phyloP scores from a whole-genome alignment of 192 early-diverging fungal genomes.

The Phlyctochytrium arcticum region DNA sequence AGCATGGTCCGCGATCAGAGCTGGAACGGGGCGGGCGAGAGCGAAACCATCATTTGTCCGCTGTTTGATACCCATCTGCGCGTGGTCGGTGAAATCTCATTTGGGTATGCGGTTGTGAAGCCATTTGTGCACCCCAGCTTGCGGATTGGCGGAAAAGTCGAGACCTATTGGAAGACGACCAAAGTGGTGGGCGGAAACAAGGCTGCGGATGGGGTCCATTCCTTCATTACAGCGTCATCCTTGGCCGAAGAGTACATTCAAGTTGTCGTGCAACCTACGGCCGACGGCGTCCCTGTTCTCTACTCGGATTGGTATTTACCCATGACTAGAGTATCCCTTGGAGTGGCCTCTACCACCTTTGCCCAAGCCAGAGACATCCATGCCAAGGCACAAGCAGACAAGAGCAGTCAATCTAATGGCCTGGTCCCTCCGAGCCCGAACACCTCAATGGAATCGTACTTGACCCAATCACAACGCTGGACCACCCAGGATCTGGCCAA shows the following conservation, averaged over 20 bases:
- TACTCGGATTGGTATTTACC: conserved; percentile 66
- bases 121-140: conserved; percentile 86
- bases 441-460: neutral
- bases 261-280: conserved; percentile 84
- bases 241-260: conserved; percentile 91
- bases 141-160: conserved; percentile 92
- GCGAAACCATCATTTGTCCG: conserved; percentile 50
- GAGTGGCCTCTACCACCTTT: conserved; percentile 61
- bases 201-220: conserved; percentile 43
- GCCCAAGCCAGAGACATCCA: conserved; percentile 61
- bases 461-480: neutral
- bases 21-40: conserved; percentile 16
- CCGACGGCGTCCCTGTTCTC: conserved; percentile 83
- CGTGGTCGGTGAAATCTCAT: conserved; percentile 85
- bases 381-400: neutral
- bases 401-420: too few species aligned
- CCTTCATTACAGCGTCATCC: conserved; percentile 80
- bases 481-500: conserved; percentile 16
- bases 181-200: conserved; percentile 43
- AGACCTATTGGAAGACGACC: conserved; percentile 99
- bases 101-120: conserved; percentile 75
- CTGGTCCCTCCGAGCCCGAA: neutral
- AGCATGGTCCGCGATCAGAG: conserved; percentile 5
- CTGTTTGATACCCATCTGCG: conserved; percentile 88
- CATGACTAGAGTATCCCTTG: conserved; percentile 18